phyloP scores from a whole-genome alignment of 148 eudicot species.

The Beta vulgaris region DNA sequence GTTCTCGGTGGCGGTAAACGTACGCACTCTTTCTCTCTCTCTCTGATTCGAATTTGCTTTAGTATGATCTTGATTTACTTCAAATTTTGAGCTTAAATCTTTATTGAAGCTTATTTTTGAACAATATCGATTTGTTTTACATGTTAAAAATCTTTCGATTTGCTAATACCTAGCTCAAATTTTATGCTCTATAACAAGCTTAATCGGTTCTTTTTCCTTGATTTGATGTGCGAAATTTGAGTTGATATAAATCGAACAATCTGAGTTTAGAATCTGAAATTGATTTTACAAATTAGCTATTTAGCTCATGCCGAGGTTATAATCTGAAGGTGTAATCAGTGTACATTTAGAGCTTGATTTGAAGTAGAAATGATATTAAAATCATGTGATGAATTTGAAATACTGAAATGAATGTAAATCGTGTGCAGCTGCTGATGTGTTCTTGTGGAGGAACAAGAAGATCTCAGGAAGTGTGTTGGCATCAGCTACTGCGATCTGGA shows the following conservation, averaged over 20 bases:
- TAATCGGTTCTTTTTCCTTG: too few species aligned
- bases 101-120: neutral
- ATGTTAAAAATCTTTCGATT: neutral
- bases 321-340: neutral
- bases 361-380: neutral
- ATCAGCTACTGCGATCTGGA: constrained; percentile 78
- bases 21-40: constrained; percentile 17
- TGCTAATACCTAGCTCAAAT: neutral
- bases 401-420: neutral
- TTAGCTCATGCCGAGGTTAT: neutral
- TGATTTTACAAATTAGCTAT: neutral
- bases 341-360: neutral
- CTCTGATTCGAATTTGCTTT: neutral
- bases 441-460: constrained; percentile 97
- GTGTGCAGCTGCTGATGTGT: constrained; percentile 84
- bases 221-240: neutral
- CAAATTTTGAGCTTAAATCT: neutral
- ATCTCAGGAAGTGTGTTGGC: constrained; percentile 71
- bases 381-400: neutral
- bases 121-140: neutral
- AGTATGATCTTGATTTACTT: neutral
- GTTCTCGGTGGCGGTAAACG: constrained; percentile 86
- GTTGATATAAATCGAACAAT: neutral
- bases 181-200: too few species aligned
- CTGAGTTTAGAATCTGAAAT: constrained; percentile 1